Conservation (phyloP, 805 yeast species). For the Scheffersomyces stipitis region DNA sequence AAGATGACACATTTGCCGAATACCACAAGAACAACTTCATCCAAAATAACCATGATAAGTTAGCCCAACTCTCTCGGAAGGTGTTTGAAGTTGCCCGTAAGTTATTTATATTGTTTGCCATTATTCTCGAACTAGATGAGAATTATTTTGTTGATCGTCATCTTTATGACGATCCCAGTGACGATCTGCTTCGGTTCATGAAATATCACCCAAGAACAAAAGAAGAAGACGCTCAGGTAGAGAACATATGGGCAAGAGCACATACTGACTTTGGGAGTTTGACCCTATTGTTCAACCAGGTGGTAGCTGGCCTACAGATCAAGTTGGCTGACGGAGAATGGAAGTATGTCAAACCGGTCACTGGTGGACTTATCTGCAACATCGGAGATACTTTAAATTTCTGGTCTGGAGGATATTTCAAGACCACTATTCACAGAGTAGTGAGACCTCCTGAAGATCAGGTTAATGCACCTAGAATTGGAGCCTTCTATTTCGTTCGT, state of each 20-base stretch:
- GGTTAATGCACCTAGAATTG: slow-evolving; percentile 27
- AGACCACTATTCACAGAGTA: slow-evolving; percentile 35
- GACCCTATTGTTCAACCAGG: slow-evolving; percentile 33
- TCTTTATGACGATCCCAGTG: slow-evolving; percentile 31
- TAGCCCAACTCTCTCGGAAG: slow-evolving; percentile 20
- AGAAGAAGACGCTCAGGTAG: slow-evolving; percentile 30
- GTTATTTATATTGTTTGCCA: slow-evolving; percentile 29
- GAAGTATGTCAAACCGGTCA: slow-evolving; percentile 35
- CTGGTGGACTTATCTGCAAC: slow-evolving; percentile 32
- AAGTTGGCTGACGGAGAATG: slow-evolving; percentile 27
- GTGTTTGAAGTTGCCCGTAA: slow-evolving; percentile 23
- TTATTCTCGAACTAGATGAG: slow-evolving; percentile 33
- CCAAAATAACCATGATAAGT: slow-evolving; percentile 18
- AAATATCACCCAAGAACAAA: slow-evolving; percentile 27
- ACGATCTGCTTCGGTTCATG: slow-evolving; percentile 35
- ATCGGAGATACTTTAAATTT: slow-evolving; percentile 36
- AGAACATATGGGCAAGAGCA: slow-evolving; percentile 32
- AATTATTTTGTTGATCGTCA: slow-evolving; percentile 31
- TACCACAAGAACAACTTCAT: slow-evolving; percentile 21
- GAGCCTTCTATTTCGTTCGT: slow-evolving; percentile 35
- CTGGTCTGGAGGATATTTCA: slow-evolving; percentile 36
- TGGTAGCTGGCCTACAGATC: slow-evolving; percentile 36
- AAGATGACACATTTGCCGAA: slow-evolving; percentile 15
- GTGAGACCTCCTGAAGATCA: slow-evolving; percentile 37
- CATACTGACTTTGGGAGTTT: slow-evolving; percentile 40